Base-by-base conservation (phyloP, 1,284 basidiomycete genomes). In the Chondrostereum purpureum region DNA sequence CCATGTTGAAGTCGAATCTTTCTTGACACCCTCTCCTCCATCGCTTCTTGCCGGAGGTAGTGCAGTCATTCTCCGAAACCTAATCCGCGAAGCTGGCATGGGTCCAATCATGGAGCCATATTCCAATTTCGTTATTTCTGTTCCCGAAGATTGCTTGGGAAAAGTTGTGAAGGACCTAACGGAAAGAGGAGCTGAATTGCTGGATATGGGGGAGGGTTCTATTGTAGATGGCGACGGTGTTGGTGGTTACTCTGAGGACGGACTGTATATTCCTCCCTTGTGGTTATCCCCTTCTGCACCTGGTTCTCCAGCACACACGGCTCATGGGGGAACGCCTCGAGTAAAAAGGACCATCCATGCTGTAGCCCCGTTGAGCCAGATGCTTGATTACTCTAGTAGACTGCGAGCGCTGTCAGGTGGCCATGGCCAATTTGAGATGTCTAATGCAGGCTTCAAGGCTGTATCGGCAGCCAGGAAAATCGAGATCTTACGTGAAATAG, bases 401-500 rank as follows among this genome's bases (percentile, higher is more conserved):
- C 61, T 93, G 42, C 78, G 91, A 13, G 83, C 91, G 0, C 62
- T 93, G 17, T 87, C 88, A 0, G 90, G 86, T 36, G 90, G 90
- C 1, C 80, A 88, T 57, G 91, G 88, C 4, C 64, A 73, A 16
- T 92, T 91, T 55, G 87, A 89, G 57, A 88, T 89, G 83, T 64
- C 68, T 27, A 77, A 77, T 46, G 80, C 81, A 14, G 90, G 89
- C 4, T 93, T 91, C 63, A 76, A 70, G 55, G 61, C 68, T 48
- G 87, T 89, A 2, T 71, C 73, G 27, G 66, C 78, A 49, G 50
- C 67, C 21, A 71, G 88, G 45, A 77, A 72, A 58, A 45, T 72
- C 46, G 85, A 88, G 55, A 88, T 90, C 50, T 60, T 90, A 48
- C 72, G 67, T 50, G 87, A 90, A 59, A 80, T 90, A 48, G 87